A percentile compares a stretch with the other conserved stretches of the same genome.
phyloP scores from a whole-genome alignment of 352 stramenopile genomes.

The Globisporangium spiculum region DNA sequence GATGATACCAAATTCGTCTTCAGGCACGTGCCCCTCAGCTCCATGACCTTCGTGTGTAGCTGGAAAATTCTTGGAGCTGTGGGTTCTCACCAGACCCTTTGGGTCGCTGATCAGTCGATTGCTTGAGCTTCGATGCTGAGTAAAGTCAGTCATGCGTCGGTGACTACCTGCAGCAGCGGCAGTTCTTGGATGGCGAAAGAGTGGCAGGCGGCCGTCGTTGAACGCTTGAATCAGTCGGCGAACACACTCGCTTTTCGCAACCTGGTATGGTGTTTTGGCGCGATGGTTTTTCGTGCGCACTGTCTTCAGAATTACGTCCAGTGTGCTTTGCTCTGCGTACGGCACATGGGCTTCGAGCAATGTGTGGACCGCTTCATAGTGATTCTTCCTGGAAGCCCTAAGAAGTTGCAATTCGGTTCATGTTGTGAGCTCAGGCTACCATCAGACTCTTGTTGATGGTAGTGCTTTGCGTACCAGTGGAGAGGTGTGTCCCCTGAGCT shows the following conservation, averaged over 20 bases:
- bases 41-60: background rate
- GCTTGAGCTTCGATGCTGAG: constrained; percentile 7
- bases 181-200: constrained; percentile 23
- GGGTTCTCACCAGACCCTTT: constrained; percentile 5
- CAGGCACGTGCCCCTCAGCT: constrained; percentile 1
- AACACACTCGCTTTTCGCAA: constrained; percentile 47
- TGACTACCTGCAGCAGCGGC: constrained; percentile 1
- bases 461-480: constrained; percentile 43
- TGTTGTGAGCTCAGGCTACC: constrained; percentile 1
- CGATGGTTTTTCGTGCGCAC: constrained; percentile 46
- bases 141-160: constrained; percentile 31
- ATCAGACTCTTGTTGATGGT: background rate
- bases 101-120: background rate
- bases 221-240: constrained; percentile 40
- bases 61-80: constrained; percentile 18
- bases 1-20: constrained; percentile 30
- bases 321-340: constrained; percentile 23
- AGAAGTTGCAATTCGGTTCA: background rate
- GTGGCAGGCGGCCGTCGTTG: constrained; percentile 39
- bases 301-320: constrained; percentile 30
- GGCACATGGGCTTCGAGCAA: constrained; percentile 43
- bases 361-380: constrained; percentile 53
- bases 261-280: constrained; percentile 33
- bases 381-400: constrained; percentile 57
- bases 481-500: constrained; percentile 54